Conservation (phyloP, 139 green algal genomes). For the Chlorella sp. region DNA sequence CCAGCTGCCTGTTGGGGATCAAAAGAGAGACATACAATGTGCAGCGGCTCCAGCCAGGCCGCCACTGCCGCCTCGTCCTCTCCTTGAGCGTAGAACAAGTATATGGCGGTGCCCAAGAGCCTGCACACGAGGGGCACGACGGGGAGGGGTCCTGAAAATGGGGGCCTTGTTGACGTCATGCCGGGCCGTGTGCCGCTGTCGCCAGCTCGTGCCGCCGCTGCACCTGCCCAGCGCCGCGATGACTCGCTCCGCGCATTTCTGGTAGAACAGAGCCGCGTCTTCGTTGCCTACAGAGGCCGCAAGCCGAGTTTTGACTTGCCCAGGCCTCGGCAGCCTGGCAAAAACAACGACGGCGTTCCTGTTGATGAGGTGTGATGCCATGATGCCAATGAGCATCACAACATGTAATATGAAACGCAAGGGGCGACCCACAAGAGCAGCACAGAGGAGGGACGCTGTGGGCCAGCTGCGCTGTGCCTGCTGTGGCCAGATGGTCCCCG, state of each 20-base stretch:
- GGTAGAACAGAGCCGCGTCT: constrained; percentile 65
- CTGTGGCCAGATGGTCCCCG: no score
- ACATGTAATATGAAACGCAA: not conserved
- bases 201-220: not conserved
- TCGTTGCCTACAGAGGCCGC: constrained; percentile 56
- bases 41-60: constrained; percentile 43
- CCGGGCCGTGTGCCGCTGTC: not conserved
- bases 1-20: not conserved
- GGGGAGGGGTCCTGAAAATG: not conserved
- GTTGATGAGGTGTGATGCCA: no score
- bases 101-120: not conserved
- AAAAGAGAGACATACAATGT: not conserved
- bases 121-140: not conserved
- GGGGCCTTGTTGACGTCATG: not conserved
- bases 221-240: constrained; percentile 55
- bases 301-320: constrained; percentile 77
- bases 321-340: constrained; percentile 60
- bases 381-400: no score
- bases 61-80: constrained; percentile 49
- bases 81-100: constrained; percentile 53
- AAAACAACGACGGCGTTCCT: constrained; percentile 57
- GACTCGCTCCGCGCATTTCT: constrained; percentile 56
- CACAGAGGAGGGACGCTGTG: no score
- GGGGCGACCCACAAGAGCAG: no score
- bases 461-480: no score